Percentiles rank a stretch among this genome's conserved stretches.
phyloP scores from a whole-genome alignment of 2,329 filamentous ascomycete species.

The Arthroderma sp. region DNA sequence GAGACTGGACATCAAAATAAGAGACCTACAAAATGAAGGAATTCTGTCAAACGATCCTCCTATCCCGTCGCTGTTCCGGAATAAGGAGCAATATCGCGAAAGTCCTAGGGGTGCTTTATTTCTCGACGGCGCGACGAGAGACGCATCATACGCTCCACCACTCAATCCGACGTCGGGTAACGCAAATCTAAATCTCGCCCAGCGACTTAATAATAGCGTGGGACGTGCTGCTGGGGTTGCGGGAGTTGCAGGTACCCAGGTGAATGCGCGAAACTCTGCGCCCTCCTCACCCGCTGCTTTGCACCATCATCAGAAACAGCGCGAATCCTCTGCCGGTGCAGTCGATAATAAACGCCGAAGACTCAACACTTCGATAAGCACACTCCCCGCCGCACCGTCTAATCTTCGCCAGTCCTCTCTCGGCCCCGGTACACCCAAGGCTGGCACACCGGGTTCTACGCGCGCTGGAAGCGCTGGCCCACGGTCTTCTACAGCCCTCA shows the following conservation, averaged over 20 bases:
- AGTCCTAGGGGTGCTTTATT: conserved; percentile 36
- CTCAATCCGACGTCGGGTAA: conserved; percentile 45
- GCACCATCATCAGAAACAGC: conserved; percentile 34
- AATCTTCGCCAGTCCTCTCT: conserved; percentile 47
- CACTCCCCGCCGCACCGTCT: conserved; percentile 41
- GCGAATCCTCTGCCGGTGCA: conserved; percentile 43
- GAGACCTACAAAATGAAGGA: conserved; percentile 45
- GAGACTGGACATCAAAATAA: conserved; percentile 48
- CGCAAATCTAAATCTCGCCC: conserved; percentile 38
- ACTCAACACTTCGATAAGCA: conserved; percentile 39
- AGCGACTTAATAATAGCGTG: conserved; percentile 32
- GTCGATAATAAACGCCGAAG: conserved; percentile 46
- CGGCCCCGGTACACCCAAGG: conserved; percentile 51
- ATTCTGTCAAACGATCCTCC: conserved; percentile 46
- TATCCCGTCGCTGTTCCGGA: conserved; percentile 43
- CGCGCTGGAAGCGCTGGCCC: conserved; percentile 50
- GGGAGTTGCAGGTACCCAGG: conserved; percentile 27
- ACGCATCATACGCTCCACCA: conserved; percentile 32
- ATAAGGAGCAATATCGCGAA: conserved; percentile 29
- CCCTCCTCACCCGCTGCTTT: conserved; percentile 25
- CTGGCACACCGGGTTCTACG: conserved; percentile 37
- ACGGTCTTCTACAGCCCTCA: conserved; percentile 25
- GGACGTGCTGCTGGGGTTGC: conserved; percentile 21
- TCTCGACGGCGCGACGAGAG: conserved; percentile 31
- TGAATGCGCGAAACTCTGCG: conserved; percentile 28